A percentile compares a stretch with the other conserved stretches of the same genome.
Conservation (phyloP, 805 yeast genomes). For the Ogataea pilisensis region DNA sequence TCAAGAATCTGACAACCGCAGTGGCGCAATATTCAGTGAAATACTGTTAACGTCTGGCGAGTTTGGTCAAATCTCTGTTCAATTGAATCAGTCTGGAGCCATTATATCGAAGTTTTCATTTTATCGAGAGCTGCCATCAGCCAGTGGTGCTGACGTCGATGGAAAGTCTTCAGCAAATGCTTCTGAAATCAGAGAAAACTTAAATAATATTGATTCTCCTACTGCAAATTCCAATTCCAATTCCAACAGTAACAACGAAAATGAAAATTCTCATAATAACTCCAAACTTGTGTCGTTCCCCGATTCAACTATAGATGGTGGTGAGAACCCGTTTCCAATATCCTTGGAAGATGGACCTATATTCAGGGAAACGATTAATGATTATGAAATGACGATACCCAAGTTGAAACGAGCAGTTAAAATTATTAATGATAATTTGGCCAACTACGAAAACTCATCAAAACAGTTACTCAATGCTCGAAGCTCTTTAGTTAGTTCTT, state of each 20-base stretch:
- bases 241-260: too few species aligned
- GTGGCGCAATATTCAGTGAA: neutral
- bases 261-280: too few species aligned
- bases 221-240: too few species aligned
- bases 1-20: neutral
- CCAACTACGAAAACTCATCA: conserved; percentile 16
- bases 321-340: conserved; percentile 23
- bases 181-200: too few species aligned
- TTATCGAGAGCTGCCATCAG: neutral
- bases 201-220: too few species aligned
- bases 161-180: neutral
- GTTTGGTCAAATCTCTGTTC: neutral
- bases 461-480: conserved; percentile 16
- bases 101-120: conserved; percentile 8
- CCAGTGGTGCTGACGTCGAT: neutral
- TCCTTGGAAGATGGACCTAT: conserved; percentile 36
- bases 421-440: conserved; percentile 12
- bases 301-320: neutral
- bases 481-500: conserved; percentile 9
- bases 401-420: conserved; percentile 16
- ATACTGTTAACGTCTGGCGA: neutral
- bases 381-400: conserved; percentile 25
- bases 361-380: conserved; percentile 26
- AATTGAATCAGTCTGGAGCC: conserved; percentile 2
- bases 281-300: neutral